These are phyloP conservation scores for Coemansia sp. DNA, from an alignment of 192 early-diverging fungal genomes.

Conservation along the genomic window DNA sequence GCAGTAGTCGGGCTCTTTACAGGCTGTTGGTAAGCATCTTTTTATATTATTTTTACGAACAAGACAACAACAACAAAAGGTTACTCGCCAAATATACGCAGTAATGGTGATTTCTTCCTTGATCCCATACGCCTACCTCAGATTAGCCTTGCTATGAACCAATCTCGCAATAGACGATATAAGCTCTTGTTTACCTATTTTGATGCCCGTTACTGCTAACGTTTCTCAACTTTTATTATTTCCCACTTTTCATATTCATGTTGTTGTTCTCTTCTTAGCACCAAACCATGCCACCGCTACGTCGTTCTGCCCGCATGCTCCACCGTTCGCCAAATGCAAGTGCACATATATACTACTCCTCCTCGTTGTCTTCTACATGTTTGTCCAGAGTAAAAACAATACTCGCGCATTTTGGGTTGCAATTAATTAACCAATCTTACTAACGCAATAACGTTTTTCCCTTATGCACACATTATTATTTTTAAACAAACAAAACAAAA, in stretches of 20 bases:
- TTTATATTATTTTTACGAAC: not conserved
- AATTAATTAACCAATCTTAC: not conserved
- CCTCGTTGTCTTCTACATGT: too few species aligned
- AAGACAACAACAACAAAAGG: too few species aligned
- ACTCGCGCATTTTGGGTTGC: not conserved
- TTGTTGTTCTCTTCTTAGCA: not conserved
- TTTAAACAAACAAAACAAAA: slow-evolving; percentile 25
- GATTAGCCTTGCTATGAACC: not conserved
- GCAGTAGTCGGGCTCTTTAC: not conserved
- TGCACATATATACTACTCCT: not conserved
- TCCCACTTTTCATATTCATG: slow-evolving; percentile 2
- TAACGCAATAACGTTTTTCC: not conserved
- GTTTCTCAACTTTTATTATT: not conserved
- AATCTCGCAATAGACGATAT: too few species aligned
- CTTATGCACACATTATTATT: not conserved
- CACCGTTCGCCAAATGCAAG: slow-evolving; percentile 13
- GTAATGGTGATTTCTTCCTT: not conserved
- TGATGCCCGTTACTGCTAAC: not conserved
- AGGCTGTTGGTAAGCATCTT: not conserved
- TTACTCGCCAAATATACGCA: too few species aligned
- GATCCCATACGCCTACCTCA: not conserved
- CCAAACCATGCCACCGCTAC: slow-evolving; percentile 10
- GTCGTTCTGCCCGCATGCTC: slow-evolving; percentile 12
- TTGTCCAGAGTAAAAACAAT: not conserved
- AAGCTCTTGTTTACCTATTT: not conserved